These are phyloP conservation scores for Ricinus communis DNA, from an alignment of 345 rosid genomes.

Conservation along the genomic window DNA sequence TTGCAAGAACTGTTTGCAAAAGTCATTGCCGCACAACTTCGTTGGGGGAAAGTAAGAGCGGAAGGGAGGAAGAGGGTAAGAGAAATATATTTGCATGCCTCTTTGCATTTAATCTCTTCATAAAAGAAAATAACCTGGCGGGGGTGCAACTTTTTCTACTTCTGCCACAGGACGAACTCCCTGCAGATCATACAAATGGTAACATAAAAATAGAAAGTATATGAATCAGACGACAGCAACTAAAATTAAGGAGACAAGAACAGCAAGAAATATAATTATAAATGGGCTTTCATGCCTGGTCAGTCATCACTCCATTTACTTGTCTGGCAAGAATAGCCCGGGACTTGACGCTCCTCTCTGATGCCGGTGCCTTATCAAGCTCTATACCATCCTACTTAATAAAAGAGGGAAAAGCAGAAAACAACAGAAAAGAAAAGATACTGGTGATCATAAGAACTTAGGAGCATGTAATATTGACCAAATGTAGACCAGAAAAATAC, in stretches of 20 bases:
- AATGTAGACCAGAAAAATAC: constrained; percentile 31
- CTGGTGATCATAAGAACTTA: neutral
- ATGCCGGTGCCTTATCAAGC: constrained; percentile 67
- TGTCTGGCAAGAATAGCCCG: constrained; percentile 84
- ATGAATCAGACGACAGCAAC: neutral
- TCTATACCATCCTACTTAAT: constrained; percentile 64
- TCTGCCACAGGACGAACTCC: constrained; percentile 56
- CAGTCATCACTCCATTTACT: constrained; percentile 77
- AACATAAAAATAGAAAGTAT: neutral
- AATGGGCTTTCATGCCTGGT: constrained; percentile 59
- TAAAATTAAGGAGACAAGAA: neutral
- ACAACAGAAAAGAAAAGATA: constrained; percentile 8
- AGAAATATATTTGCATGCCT: neutral
- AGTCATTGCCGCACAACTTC: neutral
- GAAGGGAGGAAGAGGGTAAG: neutral
- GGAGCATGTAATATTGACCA: neutral
- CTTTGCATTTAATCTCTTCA: neutral
- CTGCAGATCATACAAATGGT: constrained; percentile 33
- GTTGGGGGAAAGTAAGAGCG: neutral
- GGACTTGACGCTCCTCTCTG: constrained; percentile 66
- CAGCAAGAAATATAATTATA: neutral
- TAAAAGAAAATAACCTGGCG: constrained; percentile 54
- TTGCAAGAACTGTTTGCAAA: neutral
- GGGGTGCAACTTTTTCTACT: constrained; percentile 56
- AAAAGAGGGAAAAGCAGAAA: constrained; percentile 9